Base-by-base conservation (phyloP, 805 yeast genomes). In the Yarrowia sp. region DNA sequence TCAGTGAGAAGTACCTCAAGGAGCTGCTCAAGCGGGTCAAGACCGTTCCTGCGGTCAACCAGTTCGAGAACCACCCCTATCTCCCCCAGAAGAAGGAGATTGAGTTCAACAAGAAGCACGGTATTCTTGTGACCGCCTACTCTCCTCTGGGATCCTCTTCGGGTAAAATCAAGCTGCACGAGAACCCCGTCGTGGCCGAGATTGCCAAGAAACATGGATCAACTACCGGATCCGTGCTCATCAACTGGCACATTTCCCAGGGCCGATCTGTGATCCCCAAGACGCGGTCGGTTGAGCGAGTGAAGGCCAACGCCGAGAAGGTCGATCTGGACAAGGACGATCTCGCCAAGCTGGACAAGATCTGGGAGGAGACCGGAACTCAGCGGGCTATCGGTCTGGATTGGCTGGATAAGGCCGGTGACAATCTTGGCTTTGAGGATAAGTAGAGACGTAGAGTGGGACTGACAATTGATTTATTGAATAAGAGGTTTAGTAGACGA, bases 21-120 rank as follows among this genome's bases (percentile, higher is more conserved):
- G 80, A 76, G 53, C 80, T 90, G 71, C 79, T 90, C 68, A 63
- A 63, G 56, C 67, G 67, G 0, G 80, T 78, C 53, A 84, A 83
- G 66, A 83, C 79, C 45, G 82, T 81, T 16, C 97, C 97, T 11
- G 91, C 85, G 15, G 85, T 82, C 26, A 86, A 88, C 78, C 96
- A 91, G 80, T 82, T 89, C 69, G 96, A 91, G 79, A 78, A 86
- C 69, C 95, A 90, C 77, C 92, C 92, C 63, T 82, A 83, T 71
- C 82, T 88, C 68, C 91, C 91, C 45, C 93, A 89, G 76, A 79
- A 77, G 11, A 87, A 87, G 70, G 80, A 90, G 71, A 76, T 84
- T 53, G 83, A 84, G 40, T 87, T 76, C 78, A 82, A 87, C 77
- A 78, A 81, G 66, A 75, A 78, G 32, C 79, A 89, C 68, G 85